Evolutionary conservation across 345 rosid species (phyloP).

Genomic region (Draba incana): DNA sequence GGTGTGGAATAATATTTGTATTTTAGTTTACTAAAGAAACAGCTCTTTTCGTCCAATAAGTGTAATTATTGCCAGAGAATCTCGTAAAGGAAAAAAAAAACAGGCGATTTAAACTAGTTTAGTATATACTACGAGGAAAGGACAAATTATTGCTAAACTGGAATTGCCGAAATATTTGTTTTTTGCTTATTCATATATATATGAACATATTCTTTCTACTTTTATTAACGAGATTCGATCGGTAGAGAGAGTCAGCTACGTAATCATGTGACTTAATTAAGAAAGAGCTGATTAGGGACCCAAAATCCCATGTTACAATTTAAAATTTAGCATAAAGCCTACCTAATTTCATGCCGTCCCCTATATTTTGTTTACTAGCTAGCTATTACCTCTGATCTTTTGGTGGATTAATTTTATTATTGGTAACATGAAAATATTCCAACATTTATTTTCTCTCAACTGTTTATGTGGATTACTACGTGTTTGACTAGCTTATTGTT

Average conservation of each 20-base stretch:
- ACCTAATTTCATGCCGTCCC: conserved; percentile 37
- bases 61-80: conserved; percentile 45
- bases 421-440: conserved; percentile 45
- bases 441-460: conserved; percentile 32
- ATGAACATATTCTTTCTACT: conserved; percentile 28
- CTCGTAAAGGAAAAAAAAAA: conserved; percentile 31
- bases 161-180: conserved; percentile 13
- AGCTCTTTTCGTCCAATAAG: conserved; percentile 29
- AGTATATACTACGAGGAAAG: conserved; percentile 19
- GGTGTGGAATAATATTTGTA: conserved; percentile 21
- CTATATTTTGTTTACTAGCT: conserved; percentile 9
- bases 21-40: conserved; percentile 23
- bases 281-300: conserved; percentile 1
- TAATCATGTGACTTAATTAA: conserved; percentile 38
- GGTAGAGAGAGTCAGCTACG: conserved; percentile 34
- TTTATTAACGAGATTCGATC: conserved; percentile 36
- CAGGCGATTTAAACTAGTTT: neutral
- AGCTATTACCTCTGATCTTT: neutral
- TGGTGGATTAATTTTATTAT: neutral
- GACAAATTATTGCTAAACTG: conserved; percentile 29
- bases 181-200: conserved; percentile 15
- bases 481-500: conserved; percentile 27
- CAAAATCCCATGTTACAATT: conserved; percentile 40
- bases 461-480: conserved; percentile 17
- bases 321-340: conserved; percentile 10